phyloP scores from a whole-genome alignment of 192 early-diverging fungal species.

The Coemansia sp. region DNA sequence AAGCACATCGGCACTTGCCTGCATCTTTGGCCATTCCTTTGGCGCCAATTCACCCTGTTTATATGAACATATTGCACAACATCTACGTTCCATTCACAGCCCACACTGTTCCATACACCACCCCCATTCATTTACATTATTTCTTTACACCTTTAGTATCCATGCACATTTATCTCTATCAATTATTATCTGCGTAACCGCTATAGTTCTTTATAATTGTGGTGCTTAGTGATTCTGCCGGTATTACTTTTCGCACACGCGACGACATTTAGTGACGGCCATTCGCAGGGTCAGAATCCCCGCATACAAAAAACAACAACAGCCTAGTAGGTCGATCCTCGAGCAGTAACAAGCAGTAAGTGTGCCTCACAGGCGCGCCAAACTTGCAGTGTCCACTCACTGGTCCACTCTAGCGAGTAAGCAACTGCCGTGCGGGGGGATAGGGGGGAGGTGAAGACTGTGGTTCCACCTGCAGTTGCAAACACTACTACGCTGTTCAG shows the following conservation, averaged over 20 bases:
- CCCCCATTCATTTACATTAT: neutral
- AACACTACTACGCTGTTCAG: conserved; percentile 21
- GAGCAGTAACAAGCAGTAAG: neutral
- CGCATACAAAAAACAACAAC: no score
- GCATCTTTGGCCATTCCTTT: neutral
- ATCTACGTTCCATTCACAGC: neutral
- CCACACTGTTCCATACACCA: neutral
- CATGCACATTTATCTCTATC: no score
- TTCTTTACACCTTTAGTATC: neutral
- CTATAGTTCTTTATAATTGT: no score
- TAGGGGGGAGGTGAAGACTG: neutral
- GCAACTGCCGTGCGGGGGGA: neutral
- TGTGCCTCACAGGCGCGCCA: no score
- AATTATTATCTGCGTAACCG: no score
- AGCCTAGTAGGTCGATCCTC: no score
- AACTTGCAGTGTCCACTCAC: conserved; percentile 4
- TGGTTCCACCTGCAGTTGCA: conserved; percentile 20
- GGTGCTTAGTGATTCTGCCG: no score
- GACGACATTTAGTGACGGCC: no score
- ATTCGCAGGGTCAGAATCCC: no score
- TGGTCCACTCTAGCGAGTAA: neutral
- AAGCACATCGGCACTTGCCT: neutral
- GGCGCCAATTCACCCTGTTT: neutral
- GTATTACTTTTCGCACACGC: no score
- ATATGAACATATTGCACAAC: conserved; percentile 8